phyloP scores from a whole-genome alignment of 1,284 basidiomycete species.

The Ceratobasidium sp. region DNA sequence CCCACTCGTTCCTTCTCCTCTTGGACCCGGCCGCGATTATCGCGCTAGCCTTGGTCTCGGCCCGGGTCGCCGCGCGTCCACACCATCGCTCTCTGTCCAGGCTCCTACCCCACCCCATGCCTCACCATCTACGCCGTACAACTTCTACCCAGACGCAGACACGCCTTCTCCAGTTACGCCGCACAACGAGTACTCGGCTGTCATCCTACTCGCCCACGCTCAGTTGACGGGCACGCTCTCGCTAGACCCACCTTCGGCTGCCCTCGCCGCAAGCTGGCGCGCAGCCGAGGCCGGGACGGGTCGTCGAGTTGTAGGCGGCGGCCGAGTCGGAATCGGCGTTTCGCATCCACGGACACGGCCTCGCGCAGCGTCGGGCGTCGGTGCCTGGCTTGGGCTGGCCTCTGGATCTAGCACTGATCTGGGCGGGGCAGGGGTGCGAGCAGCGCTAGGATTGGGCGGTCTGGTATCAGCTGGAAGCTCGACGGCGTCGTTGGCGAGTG shows the following conservation, averaged over 20 bases:
- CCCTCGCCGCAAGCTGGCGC: constrained; percentile 41
- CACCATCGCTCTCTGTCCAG: constrained; percentile 51
- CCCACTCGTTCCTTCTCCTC: constrained; percentile 33
- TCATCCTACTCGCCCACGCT: constrained; percentile 88
- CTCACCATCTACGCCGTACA: constrained; percentile 58
- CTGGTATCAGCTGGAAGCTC: constrained; percentile 32
- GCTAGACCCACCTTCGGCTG: constrained; percentile 58
- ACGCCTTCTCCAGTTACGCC: constrained; percentile 19
- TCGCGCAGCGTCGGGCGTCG: constrained; percentile 34
- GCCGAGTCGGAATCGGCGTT: constrained; percentile 40
- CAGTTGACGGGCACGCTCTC: constrained; percentile 78
- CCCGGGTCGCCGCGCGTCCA: constrained; percentile 48
- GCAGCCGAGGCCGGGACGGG: constrained; percentile 47
- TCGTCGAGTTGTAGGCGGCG: constrained; percentile 39
- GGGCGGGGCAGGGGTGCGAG: background rate
- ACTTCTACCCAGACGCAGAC: constrained; percentile 43
- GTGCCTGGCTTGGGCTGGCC: constrained; percentile 10
- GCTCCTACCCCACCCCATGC: constrained; percentile 55
- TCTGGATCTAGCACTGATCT: constrained; percentile 10
- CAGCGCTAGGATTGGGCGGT: constrained; percentile 22
- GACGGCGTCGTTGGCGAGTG: constrained; percentile 35
- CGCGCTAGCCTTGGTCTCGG: constrained; percentile 61
- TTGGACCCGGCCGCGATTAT: constrained; percentile 43
- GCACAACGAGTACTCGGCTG: constrained; percentile 58
- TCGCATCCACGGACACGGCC: constrained; percentile 4